Base-by-base conservation (phyloP, 108 stramenopile genomes). In the Aurantiochytrium sp. region DNA sequence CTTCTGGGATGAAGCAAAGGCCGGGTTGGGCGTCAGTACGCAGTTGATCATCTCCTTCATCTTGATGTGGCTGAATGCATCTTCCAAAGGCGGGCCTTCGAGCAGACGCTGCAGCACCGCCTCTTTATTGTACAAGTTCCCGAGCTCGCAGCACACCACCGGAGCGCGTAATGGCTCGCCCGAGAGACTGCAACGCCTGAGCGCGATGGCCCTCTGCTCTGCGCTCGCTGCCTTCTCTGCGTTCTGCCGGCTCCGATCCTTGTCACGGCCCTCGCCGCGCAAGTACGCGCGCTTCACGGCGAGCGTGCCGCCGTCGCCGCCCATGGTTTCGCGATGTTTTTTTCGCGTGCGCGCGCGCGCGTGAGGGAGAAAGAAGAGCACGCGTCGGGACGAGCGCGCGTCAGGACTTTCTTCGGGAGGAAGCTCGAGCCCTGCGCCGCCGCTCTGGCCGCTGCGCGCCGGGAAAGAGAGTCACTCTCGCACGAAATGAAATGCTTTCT, bases 71-170 rank as follows among this genome's bases (percentile, higher is more conserved):
- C 92, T 91, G 19, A 88, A 44, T 16, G 91, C 88, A 16, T 88
- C 90, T 14, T 89, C 88, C 55, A 89, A 51, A 44, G 92, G 91
- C 44, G 90, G 55, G 29, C 87, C 90, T 6, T 93, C 92, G 58
- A 93, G 51, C 25, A 93, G 45, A 10, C 89, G 91, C 6, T 47
- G 23, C 8, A 93, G 28, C 43, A 93, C 71, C 25, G 91, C 92
- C 16, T 93, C 93, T 89, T 93, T 93, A 64, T 93, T 93, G 93
- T 92, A 93, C 43, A 93, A 53, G 91, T 93, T 88, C 21, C 93
- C 93, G 44, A 93, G 91, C 89, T 92, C 91, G 89, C 93, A 93
- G 42, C 83, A 90, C 14, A 92, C 93, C 45, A 93, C 87, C 12
- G 93, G 93, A 14, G 90, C 93, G 49, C 72, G 72, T 23, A 93